A percentile compares a stretch with the other conserved stretches of the same genome.
Evolutionary conservation across 2,329 filamentous ascomycete species (phyloP).

Genomic region (Ascochyta fabae): DNA sequence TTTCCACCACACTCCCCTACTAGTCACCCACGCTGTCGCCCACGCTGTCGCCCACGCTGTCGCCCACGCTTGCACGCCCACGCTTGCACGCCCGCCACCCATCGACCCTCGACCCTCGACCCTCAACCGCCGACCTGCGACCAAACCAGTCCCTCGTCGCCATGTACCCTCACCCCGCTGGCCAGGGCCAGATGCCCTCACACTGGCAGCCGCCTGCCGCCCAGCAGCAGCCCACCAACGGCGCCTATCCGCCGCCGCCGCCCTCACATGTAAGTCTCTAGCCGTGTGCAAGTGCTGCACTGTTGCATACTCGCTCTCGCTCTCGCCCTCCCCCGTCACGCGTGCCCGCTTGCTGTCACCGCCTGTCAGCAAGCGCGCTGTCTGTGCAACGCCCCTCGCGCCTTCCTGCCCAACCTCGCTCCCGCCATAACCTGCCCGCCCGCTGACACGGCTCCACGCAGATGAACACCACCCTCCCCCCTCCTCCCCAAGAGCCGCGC

Average conservation of each 20-base stretch:
- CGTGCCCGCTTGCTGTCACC: not conserved
- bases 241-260: slow-evolving; percentile 40
- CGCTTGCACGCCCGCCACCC: not conserved
- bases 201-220: slow-evolving; percentile 48
- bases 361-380: slow-evolving; percentile 1
- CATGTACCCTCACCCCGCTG: slow-evolving; percentile 47
- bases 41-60: not conserved
- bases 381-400: slow-evolving; percentile 12
- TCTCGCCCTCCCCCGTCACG: not conserved
- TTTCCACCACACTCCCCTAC: slow-evolving; percentile 7
- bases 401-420: not conserved
- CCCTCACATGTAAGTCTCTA: slow-evolving; percentile 45
- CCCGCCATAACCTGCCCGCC: slow-evolving; percentile 19
- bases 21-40: slow-evolving; percentile 5
- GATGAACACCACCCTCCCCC: slow-evolving; percentile 43
- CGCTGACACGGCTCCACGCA: slow-evolving; percentile 34
- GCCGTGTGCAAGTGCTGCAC: not conserved
- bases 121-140: not conserved
- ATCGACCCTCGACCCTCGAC: not conserved
- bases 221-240: slow-evolving; percentile 44
- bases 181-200: slow-evolving; percentile 48
- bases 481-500: slow-evolving; percentile 47
- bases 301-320: slow-evolving; percentile 1
- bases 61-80: not conserved
- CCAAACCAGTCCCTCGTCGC: slow-evolving; percentile 1